phyloP scores from a whole-genome alignment of 75 land plant genomes.

The Isoetes taiwanensis region DNA sequence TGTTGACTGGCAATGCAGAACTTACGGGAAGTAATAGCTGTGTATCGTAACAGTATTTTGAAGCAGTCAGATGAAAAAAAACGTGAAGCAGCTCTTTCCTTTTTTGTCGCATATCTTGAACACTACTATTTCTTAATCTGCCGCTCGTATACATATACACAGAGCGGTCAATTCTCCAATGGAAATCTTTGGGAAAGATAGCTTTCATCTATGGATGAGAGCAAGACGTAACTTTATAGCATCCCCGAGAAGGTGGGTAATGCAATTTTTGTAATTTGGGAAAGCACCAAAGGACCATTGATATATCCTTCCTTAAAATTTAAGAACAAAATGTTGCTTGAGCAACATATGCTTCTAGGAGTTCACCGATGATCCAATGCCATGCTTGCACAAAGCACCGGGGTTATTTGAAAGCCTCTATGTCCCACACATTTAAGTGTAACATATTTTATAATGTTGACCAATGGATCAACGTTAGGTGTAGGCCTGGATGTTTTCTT shows the following conservation, averaged over 20 bases:
- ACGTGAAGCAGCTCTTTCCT: slow-evolving; percentile 82
- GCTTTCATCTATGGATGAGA: slow-evolving; percentile 91
- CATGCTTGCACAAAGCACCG: no score
- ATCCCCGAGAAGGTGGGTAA: slow-evolving; percentile 84
- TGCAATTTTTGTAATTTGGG: no score
- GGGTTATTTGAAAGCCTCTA: no score
- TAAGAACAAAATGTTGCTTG: no score
- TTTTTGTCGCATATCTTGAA: slow-evolving; percentile 93
- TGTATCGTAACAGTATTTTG: slow-evolving; percentile 81
- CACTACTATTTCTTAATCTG: slow-evolving; percentile 95
- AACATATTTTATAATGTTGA: no score
- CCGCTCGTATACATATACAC: slow-evolving; percentile 87
- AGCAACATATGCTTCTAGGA: no score
- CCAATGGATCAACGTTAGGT: no score
- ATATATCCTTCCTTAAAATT: no score
- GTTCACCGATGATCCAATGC: no score
- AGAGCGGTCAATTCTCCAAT: slow-evolving; percentile 45
- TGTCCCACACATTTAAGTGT: no score
- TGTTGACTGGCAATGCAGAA: slow-evolving; percentile 80
- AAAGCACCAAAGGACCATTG: no score
- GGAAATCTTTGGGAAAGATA: slow-evolving; percentile 25
- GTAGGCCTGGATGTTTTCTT: no score
- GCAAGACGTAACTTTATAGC: slow-evolving; percentile 95
- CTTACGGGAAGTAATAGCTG: slow-evolving; percentile 81
- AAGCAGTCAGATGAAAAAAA: slow-evolving; percentile 95